A percentile compares a stretch with the other conserved stretches of the same genome.
phyloP scores from a whole-genome alignment of 129 eudicot genomes.

The Sambucus nigra region DNA sequence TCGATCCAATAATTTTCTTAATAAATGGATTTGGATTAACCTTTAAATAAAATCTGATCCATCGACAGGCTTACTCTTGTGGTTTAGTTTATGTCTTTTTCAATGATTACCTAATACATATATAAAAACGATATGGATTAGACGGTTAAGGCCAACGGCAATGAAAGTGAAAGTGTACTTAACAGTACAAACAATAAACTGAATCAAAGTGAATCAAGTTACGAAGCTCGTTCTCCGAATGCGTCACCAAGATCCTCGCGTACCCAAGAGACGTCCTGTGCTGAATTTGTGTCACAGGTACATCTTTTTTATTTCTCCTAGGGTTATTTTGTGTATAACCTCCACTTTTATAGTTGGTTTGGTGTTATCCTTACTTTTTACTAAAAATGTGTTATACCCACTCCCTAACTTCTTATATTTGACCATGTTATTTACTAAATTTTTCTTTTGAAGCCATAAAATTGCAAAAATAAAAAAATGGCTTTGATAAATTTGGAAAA shows the following conservation, averaged over 20 bases:
- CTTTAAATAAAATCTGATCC: background rate
- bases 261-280: slow-evolving; percentile 27
- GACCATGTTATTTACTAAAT: too few relatives aligned
- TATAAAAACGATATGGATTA: slow-evolving; percentile 18
- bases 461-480: too few relatives aligned
- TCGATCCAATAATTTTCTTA: background rate
- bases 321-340: too few relatives aligned
- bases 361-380: too few relatives aligned
- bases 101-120: slow-evolving; percentile 14
- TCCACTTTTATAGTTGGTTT: too few relatives aligned
- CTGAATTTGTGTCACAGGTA: slow-evolving; percentile 52
- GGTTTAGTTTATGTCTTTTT: slow-evolving; percentile 2
- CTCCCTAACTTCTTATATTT: too few relatives aligned
- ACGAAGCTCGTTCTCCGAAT: slow-evolving; percentile 22
- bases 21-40: background rate
- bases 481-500: too few relatives aligned
- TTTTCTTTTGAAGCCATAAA: too few relatives aligned
- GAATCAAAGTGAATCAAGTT: slow-evolving; percentile 45
- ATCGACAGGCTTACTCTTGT: too few relatives aligned
- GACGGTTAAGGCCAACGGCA: slow-evolving; percentile 50
- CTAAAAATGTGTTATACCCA: too few relatives aligned
- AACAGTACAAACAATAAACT: slow-evolving; percentile 32
- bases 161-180: slow-evolving; percentile 41
- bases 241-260: slow-evolving; percentile 25
- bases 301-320: background rate